Evolutionary conservation across 345 rosid genomes (phyloP).

Genomic region (Camelina hispida): DNA sequence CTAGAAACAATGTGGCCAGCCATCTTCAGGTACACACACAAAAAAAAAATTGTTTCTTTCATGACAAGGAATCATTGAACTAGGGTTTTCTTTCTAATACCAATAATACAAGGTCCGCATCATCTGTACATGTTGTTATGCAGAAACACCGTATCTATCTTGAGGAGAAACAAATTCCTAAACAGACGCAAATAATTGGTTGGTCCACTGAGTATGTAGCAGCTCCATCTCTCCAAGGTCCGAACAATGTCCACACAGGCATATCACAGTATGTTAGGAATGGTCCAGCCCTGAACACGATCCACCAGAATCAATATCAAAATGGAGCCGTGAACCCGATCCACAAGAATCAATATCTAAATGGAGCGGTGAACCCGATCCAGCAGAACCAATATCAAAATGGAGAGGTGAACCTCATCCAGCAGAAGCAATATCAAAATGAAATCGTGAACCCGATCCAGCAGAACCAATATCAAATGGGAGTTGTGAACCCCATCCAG

Average conservation of each 20-base stretch:
- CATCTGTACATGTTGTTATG: neutral
- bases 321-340: neutral
- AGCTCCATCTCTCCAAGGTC: neutral
- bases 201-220: neutral
- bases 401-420: too few relatives aligned
- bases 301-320: neutral
- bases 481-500: too few relatives aligned
- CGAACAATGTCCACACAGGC: neutral
- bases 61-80: neutral
- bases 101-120: neutral
- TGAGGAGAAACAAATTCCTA: neutral
- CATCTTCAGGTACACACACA: conserved; percentile 37
- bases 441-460: neutral
- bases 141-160: conserved; percentile 31
- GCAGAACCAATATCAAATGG: neutral
- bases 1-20: conserved; percentile 27
- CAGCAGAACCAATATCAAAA: too few relatives aligned
- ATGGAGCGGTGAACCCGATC: too few relatives aligned
- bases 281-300: neutral
- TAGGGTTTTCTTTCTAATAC: neutral
- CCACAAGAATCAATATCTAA: neutral
- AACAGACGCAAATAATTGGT: neutral
- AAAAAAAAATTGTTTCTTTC: neutral
- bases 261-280: neutral
- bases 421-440: too few relatives aligned